Evolutionary conservation across 495 filamentous ascomycete species (phyloP), one percentile per base, ranked within the genome.

Genomic region (Saxophila tyrrhenica): DNA sequence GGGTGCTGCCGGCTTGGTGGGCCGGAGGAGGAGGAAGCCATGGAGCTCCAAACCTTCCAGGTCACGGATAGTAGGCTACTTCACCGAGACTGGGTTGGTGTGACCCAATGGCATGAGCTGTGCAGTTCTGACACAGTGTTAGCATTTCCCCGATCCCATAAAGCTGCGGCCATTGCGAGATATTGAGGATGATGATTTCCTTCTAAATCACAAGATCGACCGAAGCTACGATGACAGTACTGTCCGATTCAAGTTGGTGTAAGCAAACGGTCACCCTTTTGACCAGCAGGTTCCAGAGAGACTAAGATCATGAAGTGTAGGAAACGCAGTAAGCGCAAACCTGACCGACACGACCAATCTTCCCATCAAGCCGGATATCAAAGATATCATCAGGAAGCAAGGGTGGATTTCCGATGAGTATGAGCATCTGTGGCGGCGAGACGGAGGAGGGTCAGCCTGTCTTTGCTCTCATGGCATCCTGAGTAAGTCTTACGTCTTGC

Each of bases 361-460:
- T 2, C 58, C 58, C 11, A 20, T 61, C 11, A 23, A 25, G 39
- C 39, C 42, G 2, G 50, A 61, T 7, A 23, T 54, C n/a, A 19
- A 25, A 3, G 54, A 57, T 19, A 25, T 50, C 9, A 48, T 61
- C 2, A 49, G 41, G 45, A 22, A 61, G 20, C 54, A 61, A 29
- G 48, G 56, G 8, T 61, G 58, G 58, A 19, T 61, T 2, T 57
- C 54, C 7, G 58, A 57, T 8, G 58, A 61, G 46, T 61, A 61
- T 35, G 58, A 61, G 48, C 58, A 61, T 48, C 54, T 61, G 54
- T 61, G 58, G 58, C 54, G 58, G 9, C 42, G 58, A 39, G 58
- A 61, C 49, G 54, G 54, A 9, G 58, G 58, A 22, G 58, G 58
- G 2, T 61, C 58, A 5, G 55, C 58, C 0, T 15, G 21, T n/a